A percentile compares a stretch with the other conserved stretches of the same genome.
Conservation (phyloP, 371 early-diverging fungal species). For the Batrachochytrium dendrobatidis region DNA sequence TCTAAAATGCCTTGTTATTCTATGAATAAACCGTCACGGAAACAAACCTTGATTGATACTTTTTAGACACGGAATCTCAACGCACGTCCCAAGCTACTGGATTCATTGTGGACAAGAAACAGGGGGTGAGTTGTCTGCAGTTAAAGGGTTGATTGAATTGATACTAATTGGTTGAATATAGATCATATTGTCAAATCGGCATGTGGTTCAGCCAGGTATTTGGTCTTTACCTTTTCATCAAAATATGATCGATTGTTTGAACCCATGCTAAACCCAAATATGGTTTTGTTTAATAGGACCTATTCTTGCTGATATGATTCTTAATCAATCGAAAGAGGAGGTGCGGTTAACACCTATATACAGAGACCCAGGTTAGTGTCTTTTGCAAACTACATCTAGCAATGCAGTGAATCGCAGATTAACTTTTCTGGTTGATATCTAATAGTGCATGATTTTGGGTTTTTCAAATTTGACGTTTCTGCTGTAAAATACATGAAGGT, state of each 20-base stretch:
- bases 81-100: constrained; percentile 34
- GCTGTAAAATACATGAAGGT: constrained; percentile 33
- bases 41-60: no score
- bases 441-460: constrained; percentile 38
- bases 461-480: constrained; percentile 27
- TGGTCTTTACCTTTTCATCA: background rate
- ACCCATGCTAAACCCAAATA: background rate
- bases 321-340: constrained; percentile 36
- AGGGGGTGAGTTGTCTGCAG: constrained; percentile 14
- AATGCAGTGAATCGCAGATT: constrained; percentile 10
- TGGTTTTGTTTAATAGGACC: constrained; percentile 14
- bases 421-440: no score
- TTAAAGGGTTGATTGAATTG: background rate
- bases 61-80: constrained; percentile 32
- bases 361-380: constrained; percentile 16
- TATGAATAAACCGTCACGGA: no score
- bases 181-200: constrained; percentile 33
- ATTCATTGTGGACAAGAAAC: constrained; percentile 33
- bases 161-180: background rate
- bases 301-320: constrained; percentile 29
- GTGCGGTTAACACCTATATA: constrained; percentile 31
- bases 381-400: background rate
- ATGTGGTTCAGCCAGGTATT: constrained; percentile 27
- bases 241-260: background rate
- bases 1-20: no score